These are phyloP conservation scores for Blastocrithidia nonstop DNA, from an alignment of 208 protist species.

Conservation along the genomic window DNA sequence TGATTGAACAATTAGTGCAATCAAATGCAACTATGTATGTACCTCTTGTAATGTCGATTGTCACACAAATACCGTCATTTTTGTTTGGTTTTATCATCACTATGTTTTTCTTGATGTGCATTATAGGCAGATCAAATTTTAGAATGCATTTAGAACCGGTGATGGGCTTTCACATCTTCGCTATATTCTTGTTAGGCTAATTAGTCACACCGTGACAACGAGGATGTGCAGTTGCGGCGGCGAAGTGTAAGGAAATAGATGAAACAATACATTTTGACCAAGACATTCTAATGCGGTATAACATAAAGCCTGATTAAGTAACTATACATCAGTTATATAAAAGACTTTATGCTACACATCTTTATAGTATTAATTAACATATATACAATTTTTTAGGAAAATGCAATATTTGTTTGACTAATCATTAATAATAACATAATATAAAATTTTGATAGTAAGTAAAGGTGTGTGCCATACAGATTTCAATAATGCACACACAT, in stretches of 20 bases:
- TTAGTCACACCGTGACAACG: slow-evolving; percentile 19
- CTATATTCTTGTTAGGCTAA: slow-evolving; percentile 33
- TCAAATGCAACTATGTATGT: slow-evolving; percentile 31
- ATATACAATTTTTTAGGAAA: neutral
- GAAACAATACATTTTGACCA: slow-evolving; percentile 19
- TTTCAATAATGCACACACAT: too few relatives aligned
- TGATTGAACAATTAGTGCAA: slow-evolving; percentile 3
- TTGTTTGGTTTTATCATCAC: slow-evolving; percentile 36
- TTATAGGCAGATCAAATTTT: slow-evolving; percentile 21
- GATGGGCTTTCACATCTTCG: slow-evolving; percentile 47
- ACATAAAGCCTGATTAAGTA: slow-evolving; percentile 30
- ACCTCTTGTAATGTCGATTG: slow-evolving; percentile 22
- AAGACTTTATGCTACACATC: too few relatives aligned
- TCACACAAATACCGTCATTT: slow-evolving; percentile 18
- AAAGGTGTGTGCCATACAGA: too few relatives aligned
- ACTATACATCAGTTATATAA: neutral
- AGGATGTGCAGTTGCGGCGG: slow-evolving; percentile 7
- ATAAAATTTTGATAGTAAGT: too few relatives aligned
- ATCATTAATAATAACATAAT: too few relatives aligned
- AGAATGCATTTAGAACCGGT: slow-evolving; percentile 26
- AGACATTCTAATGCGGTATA: slow-evolving; percentile 57
- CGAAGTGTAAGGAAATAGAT: slow-evolving; percentile 8
- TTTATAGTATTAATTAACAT: too few relatives aligned
- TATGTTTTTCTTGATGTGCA: slow-evolving; percentile 17
- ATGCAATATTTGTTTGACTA: neutral